A percentile compares a stretch with the other conserved stretches of the same genome.
phyloP scores from a whole-genome alignment of 2,329 filamentous ascomycete species.

The Thelonectria discophora region DNA sequence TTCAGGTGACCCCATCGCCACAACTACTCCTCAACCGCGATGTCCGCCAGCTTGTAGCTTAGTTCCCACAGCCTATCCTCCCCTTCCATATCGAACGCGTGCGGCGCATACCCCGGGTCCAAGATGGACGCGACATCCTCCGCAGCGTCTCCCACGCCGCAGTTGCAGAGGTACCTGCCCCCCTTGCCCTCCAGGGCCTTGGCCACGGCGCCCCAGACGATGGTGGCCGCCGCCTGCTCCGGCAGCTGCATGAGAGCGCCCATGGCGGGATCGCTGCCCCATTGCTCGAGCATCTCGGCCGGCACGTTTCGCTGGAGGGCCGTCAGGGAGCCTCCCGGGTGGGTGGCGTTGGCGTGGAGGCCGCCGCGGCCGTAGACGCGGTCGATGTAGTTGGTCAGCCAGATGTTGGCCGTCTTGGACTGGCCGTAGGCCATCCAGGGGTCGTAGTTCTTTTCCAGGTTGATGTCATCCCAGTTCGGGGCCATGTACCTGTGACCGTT shows the following conservation, averaged over 20 bases:
- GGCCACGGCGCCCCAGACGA: constrained; percentile 54
- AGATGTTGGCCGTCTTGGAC: constrained; percentile 58
- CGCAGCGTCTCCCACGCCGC: constrained; percentile 42
- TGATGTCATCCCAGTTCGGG: constrained; percentile 51
- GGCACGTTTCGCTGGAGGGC: constrained; percentile 7
- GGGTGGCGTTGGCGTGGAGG: constrained; percentile 53
- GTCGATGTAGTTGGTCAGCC: constrained; percentile 58
- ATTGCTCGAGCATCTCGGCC: constrained; percentile 5
- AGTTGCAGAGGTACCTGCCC: constrained; percentile 56
- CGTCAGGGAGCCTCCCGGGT: constrained; percentile 54
- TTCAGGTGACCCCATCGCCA: neutral
- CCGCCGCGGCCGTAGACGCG: constrained; percentile 52
- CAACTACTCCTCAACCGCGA: neutral
- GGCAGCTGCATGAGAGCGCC: constrained; percentile 4
- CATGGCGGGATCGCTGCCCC: constrained; percentile 13
- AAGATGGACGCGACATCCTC: constrained; percentile 9
- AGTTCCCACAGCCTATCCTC: constrained; percentile 54
- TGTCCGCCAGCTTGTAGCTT: constrained; percentile 35
- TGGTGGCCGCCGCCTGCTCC: constrained; percentile 59
- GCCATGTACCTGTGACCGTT: constrained; percentile 49
- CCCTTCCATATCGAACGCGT: constrained; percentile 49
- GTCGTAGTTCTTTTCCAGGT: constrained; percentile 49
- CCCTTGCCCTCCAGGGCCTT: constrained; percentile 56
- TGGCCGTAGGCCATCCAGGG: constrained; percentile 51
- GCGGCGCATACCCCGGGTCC: constrained; percentile 29